A percentile compares a stretch with the other conserved stretches of the same genome.
These are phyloP conservation scores for Brassica carinata DNA, from an alignment of 345 rosid genomes.

Conservation along the genomic window DNA sequence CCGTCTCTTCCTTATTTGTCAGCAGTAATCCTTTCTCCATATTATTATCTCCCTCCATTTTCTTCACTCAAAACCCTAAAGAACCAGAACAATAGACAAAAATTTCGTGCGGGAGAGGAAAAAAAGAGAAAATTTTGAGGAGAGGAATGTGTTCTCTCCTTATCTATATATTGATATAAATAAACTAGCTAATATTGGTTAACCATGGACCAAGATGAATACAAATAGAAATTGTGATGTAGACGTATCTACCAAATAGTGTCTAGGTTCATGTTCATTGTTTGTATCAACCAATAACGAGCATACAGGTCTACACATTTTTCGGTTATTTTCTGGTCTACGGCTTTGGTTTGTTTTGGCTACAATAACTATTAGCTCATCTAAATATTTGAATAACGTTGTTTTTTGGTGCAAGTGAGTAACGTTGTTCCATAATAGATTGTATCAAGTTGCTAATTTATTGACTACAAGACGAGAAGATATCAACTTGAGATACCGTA, in stretches of 20 bases:
- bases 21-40: constrained; percentile 30
- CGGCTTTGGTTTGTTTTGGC: not conserved
- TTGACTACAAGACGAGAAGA: not conserved
- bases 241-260: not conserved
- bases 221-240: not conserved
- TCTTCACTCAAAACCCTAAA: not conserved
- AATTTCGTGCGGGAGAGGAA: not conserved
- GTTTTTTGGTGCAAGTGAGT: not conserved
- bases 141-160: not conserved
- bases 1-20: constrained; percentile 4
- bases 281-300: not conserved
- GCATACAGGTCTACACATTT: not conserved
- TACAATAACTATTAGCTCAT: not conserved
- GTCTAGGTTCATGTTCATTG: constrained; percentile 9
- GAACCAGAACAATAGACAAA: not conserved
- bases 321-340: not conserved
- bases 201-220: not conserved
- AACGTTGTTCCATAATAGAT: not conserved
- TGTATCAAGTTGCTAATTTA: not conserved
- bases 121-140: not conserved
- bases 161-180: not conserved
- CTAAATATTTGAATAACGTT: not conserved
- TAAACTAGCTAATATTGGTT: not conserved
- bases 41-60: constrained; percentile 23
- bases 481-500: not conserved